Evolutionary conservation across 257 asterid species (phyloP).

Genomic region (Fraxinus cuspidata): DNA sequence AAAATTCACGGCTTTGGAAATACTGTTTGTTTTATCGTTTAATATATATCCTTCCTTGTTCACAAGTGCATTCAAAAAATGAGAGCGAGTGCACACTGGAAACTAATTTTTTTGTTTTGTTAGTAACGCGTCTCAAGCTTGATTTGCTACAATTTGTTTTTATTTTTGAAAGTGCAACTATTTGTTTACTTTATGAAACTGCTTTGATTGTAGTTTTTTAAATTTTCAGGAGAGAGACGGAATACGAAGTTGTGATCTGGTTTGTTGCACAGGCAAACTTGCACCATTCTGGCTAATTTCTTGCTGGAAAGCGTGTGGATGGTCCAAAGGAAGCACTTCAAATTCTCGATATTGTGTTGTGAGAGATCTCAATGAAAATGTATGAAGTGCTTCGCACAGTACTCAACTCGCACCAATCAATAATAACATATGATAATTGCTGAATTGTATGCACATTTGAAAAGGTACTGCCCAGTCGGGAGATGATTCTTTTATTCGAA

Average conservation of each 20-base stretch:
- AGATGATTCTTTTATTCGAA: slow-evolving; percentile 88
- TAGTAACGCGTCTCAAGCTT: background rate
- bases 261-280: slow-evolving; percentile 83
- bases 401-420: no score
- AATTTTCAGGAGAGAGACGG: slow-evolving; percentile 72
- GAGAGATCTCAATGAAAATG: slow-evolving; percentile 88
- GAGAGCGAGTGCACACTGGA: background rate
- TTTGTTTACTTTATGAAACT: background rate
- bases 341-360: slow-evolving; percentile 85
- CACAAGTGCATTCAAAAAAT: background rate
- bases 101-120: background rate
- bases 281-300: slow-evolving; percentile 87
- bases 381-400: slow-evolving; percentile 17
- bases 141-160: background rate
- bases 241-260: slow-evolving; percentile 77
- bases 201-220: background rate
- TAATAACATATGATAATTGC: background rate
- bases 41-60: background rate
- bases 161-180: background rate
- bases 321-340: slow-evolving; percentile 94
- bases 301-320: slow-evolving; percentile 92
- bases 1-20: background rate
- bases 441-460: slow-evolving; percentile 16
- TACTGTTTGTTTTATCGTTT: slow-evolving; percentile 12
- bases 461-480: slow-evolving; percentile 89